A percentile compares a stretch with the other conserved stretches of the same genome.
These are phyloP conservation scores for Phytophthora quininea DNA, from an alignment of 352 stramenopile species.

Conservation along the genomic window DNA sequence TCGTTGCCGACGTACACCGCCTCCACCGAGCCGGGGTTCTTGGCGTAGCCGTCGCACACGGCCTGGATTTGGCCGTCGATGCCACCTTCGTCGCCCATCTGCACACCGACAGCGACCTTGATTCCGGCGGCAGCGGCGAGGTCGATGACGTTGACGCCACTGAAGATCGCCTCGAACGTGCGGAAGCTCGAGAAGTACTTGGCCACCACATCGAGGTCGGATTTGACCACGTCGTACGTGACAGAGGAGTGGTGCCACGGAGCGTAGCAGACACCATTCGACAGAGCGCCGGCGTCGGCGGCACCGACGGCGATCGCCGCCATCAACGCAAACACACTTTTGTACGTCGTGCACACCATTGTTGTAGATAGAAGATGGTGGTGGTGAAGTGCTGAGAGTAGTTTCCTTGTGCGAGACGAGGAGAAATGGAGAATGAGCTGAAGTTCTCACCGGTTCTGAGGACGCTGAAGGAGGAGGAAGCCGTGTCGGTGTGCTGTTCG, in stretches of 20 bases:
- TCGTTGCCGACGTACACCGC: conserved; percentile 81
- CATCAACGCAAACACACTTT: conserved; percentile 41
- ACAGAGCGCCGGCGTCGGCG: conserved; percentile 12
- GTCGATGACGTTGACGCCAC: conserved; percentile 54
- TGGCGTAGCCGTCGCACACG: conserved; percentile 52
- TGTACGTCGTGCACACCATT: conserved; percentile 49
- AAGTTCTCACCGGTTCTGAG: conserved; percentile 3
- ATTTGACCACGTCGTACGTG: conserved; percentile 31
- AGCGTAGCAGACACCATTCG: conserved; percentile 59
- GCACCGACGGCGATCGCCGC: conserved; percentile 23
- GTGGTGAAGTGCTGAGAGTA: neutral
- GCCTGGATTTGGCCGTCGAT: conserved; percentile 67
- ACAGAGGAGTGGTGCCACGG: conserved; percentile 60
- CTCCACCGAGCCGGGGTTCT: conserved; percentile 44
- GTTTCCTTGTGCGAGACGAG: conserved; percentile 36
- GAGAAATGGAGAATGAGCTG: conserved; percentile 39
- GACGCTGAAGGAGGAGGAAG: conserved; percentile 16
- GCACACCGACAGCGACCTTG: conserved; percentile 67
- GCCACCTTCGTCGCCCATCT: conserved; percentile 48
- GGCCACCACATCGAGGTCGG: conserved; percentile 41
- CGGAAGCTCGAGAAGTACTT: conserved; percentile 67
- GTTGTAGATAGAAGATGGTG: conserved; percentile 8
- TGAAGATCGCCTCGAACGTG: conserved; percentile 73
- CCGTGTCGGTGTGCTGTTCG: conserved; percentile 25
- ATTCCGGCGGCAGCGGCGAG: conserved; percentile 43